Conservation (phyloP, 805 yeast species). For the Teunomyces barrocoloradensis region DNA sequence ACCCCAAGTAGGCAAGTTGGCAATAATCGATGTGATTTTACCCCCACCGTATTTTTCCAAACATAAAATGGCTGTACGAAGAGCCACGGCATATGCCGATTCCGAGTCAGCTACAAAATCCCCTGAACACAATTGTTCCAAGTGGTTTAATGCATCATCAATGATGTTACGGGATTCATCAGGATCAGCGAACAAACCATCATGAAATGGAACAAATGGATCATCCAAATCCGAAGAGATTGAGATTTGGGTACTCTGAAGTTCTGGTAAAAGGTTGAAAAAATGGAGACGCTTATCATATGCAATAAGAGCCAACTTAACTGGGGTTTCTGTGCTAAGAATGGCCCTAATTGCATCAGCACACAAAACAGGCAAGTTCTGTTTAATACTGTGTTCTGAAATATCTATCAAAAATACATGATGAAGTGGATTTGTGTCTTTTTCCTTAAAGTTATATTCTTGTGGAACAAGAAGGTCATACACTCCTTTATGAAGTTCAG, state of each 20-base stretch:
- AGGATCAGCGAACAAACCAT: constrained; percentile 81
- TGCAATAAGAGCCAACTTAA: constrained; percentile 63
- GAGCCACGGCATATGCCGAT: constrained; percentile 77
- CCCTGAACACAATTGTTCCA: constrained; percentile 46
- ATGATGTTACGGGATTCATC: constrained; percentile 60
- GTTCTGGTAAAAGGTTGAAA: constrained; percentile 59
- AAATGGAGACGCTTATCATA: constrained; percentile 73
- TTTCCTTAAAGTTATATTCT: constrained; percentile 54
- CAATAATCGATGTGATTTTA: constrained; percentile 66
- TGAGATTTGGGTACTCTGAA: constrained; percentile 56
- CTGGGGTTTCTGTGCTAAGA: constrained; percentile 34
- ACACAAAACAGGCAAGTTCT: constrained; percentile 58
- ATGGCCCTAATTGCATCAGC: constrained; percentile 69
- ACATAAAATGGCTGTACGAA: constrained; percentile 63
- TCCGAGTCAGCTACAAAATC: constrained; percentile 48
- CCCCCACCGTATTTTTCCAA: constrained; percentile 75
- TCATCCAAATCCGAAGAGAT: constrained; percentile 70
- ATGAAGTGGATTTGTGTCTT: constrained; percentile 44
- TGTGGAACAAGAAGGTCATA: constrained; percentile 81
- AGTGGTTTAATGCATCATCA: constrained; percentile 61
- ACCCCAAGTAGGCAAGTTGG: constrained; percentile 76
- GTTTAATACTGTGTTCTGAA: constrained; percentile 54
- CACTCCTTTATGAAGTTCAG: constrained; percentile 79
- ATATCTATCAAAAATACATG: constrained; percentile 76
- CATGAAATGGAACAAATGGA: constrained; percentile 75